Evolutionary conservation across 345 rosid genomes (phyloP).

Genomic region (Sisymbrium irio): DNA sequence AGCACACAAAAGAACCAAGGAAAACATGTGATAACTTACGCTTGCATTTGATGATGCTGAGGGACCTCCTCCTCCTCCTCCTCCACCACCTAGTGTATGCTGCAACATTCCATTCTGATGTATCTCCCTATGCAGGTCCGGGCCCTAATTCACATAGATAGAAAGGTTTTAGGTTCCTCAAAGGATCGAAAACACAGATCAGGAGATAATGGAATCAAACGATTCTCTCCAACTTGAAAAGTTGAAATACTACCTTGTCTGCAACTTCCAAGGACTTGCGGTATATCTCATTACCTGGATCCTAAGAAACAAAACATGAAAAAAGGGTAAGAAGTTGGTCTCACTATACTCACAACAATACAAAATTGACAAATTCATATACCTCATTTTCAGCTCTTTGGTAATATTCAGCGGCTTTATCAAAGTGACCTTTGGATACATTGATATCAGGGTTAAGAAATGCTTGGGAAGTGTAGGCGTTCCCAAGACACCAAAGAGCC

Average conservation of each 20-base stretch:
- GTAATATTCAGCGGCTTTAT: slow-evolving; percentile 61
- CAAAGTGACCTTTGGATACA: slow-evolving; percentile 61
- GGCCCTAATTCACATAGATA: slow-evolving; percentile 53
- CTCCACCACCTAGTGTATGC: slow-evolving; percentile 40
- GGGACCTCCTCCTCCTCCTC: slow-evolving; percentile 40
- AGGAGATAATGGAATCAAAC: background rate
- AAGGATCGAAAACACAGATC: background rate
- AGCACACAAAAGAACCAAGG: background rate
- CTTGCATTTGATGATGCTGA: slow-evolving; percentile 53
- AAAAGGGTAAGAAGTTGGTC: background rate
- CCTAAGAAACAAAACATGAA: slow-evolving; percentile 44
- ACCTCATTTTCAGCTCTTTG: slow-evolving; percentile 81
- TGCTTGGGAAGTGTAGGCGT: slow-evolving; percentile 76
- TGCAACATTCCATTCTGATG: slow-evolving; percentile 54
- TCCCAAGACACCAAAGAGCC: slow-evolving; percentile 85
- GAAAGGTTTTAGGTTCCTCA: background rate
- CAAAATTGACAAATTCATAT: background rate
- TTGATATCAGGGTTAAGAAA: slow-evolving; percentile 60
- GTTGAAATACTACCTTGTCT: slow-evolving; percentile 53
- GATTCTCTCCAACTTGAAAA: background rate
- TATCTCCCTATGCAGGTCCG: slow-evolving; percentile 66
- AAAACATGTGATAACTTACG: slow-evolving; percentile 38
- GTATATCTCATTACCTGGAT: slow-evolving; percentile 78
- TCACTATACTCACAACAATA: background rate
- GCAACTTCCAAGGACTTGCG: slow-evolving; percentile 77